Evolutionary conservation across 345 rosid species (phyloP), one percentile per base, ranked within the genome.

Genomic region (Eucalyptus pauciflora): DNA sequence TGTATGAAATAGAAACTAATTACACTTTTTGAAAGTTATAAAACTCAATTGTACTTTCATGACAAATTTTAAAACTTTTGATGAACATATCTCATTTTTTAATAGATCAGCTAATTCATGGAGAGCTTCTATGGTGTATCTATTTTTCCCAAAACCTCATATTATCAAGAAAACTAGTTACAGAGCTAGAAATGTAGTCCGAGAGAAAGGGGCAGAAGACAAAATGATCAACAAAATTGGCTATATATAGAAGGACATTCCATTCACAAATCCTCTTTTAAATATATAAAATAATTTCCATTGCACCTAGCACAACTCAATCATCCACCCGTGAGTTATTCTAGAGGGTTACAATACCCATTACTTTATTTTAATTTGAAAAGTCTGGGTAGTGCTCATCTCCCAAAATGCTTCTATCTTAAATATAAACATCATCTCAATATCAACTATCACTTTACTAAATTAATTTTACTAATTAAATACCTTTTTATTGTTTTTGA

Each of bases 11-110:
- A 51, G 0, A 22, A 56, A 0, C 8, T 56, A 1, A 22, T 9
- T 3, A 2, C 27, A 56, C 0, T 56, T 22, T 54, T 56, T 56
- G 0, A 0, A 56, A 56, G 1, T 56, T 56, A 0, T 56, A 56
- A 22, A 56, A 56, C 12, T 56, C 12, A 56, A 22, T 22, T 54
- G 0, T 22, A 54, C 11, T 54, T 54, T 54, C 0, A 2, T 20
- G 0, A 8, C 2, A 33, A 33, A 3, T 33, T 33, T 33, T 33
- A 33, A 3, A 54, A 22, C 60, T 54, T 54, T 0, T 0, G 5
- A 0, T 22, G 9, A 56, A 56, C 0, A 56, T 22, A 56, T 56
- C 5, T 2, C 5, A 56, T 56, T 5, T 58, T 58, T 10, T 58
- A 0, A 25, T 11, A 0, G 64, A 25, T 58, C 0, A 0, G 5